Percentiles rank a stretch among this genome's conserved stretches.
These are phyloP conservation scores for Fusarium sp. DNA, from an alignment of 2,329 filamentous ascomycete genomes.

Conservation along the genomic window DNA sequence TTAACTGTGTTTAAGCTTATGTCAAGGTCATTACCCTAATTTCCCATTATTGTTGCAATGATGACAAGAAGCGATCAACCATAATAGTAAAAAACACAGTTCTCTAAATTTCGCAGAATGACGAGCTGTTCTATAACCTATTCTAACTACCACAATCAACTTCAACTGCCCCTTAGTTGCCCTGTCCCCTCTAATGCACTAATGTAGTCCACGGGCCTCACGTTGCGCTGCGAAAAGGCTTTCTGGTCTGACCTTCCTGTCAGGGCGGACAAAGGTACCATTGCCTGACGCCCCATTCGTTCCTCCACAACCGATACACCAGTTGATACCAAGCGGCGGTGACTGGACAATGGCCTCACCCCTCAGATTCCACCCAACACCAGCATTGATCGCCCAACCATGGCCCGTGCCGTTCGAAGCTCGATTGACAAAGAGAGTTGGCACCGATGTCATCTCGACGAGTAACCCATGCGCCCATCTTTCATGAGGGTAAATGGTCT, in stretches of 20 bases:
- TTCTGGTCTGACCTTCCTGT: conserved; percentile 1
- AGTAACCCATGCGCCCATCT: conserved; percentile 40
- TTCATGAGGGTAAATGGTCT: conserved; percentile 39
- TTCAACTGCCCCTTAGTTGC: background rate
- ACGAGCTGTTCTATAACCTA: background rate
- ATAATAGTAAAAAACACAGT: no score
- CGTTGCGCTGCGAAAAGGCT: conserved; percentile 37
- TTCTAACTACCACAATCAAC: background rate
- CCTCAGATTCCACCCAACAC: conserved; percentile 37
- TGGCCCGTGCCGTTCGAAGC: conserved; percentile 30
- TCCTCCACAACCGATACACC: conserved; percentile 34
- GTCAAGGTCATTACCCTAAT: background rate
- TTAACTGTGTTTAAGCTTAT: background rate
- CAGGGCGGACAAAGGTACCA: conserved; percentile 12
- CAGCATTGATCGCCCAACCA: conserved; percentile 40
- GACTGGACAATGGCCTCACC: conserved; percentile 22
- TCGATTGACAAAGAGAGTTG: conserved; percentile 21
- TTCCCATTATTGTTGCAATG: no score
- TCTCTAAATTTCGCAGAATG: background rate
- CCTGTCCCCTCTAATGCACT: background rate
- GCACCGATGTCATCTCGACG: conserved; percentile 27
- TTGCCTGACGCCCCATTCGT: background rate
- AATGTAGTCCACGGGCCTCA: background rate
- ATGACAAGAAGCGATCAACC: no score
- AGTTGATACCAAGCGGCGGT: conserved; percentile 37